Evolutionary conservation across 2,329 filamentous ascomycete genomes (phyloP).

Genomic region (Basipetospora chlamydospora): DNA sequence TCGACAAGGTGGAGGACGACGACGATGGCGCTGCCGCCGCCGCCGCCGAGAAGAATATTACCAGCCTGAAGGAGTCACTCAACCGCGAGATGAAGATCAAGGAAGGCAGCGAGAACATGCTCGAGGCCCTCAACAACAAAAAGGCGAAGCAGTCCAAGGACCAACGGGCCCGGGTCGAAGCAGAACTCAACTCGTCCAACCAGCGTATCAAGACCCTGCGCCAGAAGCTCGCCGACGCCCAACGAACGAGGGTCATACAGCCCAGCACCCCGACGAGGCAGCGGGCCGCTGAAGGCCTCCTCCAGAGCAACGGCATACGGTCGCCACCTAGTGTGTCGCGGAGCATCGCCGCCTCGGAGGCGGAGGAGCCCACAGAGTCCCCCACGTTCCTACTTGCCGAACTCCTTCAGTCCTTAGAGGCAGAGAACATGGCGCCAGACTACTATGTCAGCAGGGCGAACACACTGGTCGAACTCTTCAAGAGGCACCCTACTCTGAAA

Average conservation of each 20-base stretch:
- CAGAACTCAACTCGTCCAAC: constrained; percentile 82
- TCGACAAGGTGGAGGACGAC: constrained; percentile 48
- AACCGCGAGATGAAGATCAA: constrained; percentile 97
- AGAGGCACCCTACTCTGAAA: constrained; percentile 80
- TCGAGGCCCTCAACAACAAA: constrained; percentile 87
- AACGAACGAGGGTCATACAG: constrained; percentile 25
- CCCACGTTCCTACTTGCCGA: constrained; percentile 86
- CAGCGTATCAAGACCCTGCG: constrained; percentile 48
- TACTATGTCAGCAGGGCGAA: constrained; percentile 94
- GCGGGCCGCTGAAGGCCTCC: constrained; percentile 29
- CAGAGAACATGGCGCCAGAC: constrained; percentile 75
- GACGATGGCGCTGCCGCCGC: too few species aligned
- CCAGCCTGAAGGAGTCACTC: constrained; percentile 65
- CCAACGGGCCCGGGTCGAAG: constrained; percentile 64
- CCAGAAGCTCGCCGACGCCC: constrained; percentile 42
- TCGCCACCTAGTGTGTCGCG: constrained; percentile 43
- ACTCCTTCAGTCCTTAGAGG: constrained; percentile 76
- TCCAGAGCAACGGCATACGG: constrained; percentile 32
- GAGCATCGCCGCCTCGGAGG: constrained; percentile 43
- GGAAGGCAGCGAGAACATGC: constrained; percentile 90
- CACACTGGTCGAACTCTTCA: constrained; percentile 89
- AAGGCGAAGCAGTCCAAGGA: constrained; percentile 92
- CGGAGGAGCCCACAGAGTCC: constrained; percentile 62
- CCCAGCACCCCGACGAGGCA: constrained; percentile 37
- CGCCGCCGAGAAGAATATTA: constrained; percentile 60